Evolutionary conservation across 768 basidiomycete genomes (phyloP).

Genomic region (Termitomyces sp.): DNA sequence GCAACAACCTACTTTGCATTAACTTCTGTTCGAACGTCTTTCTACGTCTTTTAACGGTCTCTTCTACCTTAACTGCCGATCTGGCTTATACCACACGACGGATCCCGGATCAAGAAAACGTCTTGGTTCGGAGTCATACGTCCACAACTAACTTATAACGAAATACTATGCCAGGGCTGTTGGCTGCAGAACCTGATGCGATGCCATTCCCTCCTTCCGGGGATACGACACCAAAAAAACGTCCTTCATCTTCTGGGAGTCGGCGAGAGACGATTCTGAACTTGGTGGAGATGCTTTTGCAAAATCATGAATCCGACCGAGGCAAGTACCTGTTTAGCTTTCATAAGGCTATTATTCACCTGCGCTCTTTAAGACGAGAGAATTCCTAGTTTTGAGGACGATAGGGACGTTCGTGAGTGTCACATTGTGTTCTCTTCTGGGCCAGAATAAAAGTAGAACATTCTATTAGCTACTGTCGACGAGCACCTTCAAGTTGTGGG

Average conservation of each 20-base stretch:
- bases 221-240: constrained; percentile 20
- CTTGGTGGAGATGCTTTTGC: constrained; percentile 47
- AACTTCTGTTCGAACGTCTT: constrained; percentile 9
- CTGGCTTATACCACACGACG: constrained; percentile 16
- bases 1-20: constrained; percentile 2
- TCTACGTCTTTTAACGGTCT: constrained; percentile 8
- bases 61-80: constrained; percentile 2
- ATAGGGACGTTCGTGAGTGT: constrained; percentile 62
- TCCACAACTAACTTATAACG: neutral
- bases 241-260: constrained; percentile 25
- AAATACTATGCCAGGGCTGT: constrained; percentile 16
- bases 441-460: neutral
- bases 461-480: constrained; percentile 51
- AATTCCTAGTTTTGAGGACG: constrained; percentile 55
- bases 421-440: neutral
- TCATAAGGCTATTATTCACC: neutral
- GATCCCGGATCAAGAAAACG: neutral
- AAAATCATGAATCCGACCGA: constrained; percentile 26
- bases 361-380: constrained; percentile 24
- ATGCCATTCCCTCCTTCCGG: constrained; percentile 16
- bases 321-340: constrained; percentile 20
- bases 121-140: neutral
- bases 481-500: constrained; percentile 68
- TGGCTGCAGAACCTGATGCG: constrained; percentile 16
- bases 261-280: constrained; percentile 46